Percentiles rank a stretch among this genome's conserved stretches.
These are phyloP conservation scores for Pseudogymnoascus sp. DNA, from an alignment of 2,329 filamentous ascomycete species.

Conservation along the genomic window DNA sequence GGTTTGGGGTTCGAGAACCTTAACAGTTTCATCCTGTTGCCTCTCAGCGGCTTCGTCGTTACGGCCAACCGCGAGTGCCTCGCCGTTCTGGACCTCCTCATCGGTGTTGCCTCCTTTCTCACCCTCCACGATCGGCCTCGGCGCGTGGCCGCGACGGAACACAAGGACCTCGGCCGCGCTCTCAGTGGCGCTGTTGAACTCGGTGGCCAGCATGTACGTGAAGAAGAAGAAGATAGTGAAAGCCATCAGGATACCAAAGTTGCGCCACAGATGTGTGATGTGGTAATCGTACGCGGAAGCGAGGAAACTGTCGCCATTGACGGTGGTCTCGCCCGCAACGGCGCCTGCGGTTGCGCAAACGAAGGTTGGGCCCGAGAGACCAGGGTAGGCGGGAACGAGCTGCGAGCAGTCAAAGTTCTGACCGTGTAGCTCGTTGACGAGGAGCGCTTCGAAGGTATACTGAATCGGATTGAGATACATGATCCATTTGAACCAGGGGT, in stretches of 20 bases:
- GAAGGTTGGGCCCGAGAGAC: conserved; percentile 31
- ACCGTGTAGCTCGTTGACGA: conserved; percentile 70
- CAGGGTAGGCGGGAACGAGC: conserved; percentile 21
- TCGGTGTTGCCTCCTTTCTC: conserved; percentile 20
- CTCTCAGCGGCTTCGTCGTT: conserved; percentile 10
- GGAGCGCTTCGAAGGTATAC: conserved; percentile 70
- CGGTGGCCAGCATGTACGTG: conserved; percentile 58
- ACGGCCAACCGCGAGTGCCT: conserved; percentile 17
- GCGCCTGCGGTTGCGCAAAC: conserved; percentile 54
- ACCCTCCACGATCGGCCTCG: conserved; percentile 32
- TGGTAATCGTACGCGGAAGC: conserved; percentile 48
- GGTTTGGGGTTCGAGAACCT: conserved; percentile 24
- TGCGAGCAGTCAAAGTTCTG: conserved; percentile 12
- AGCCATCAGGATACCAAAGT: conserved; percentile 60
- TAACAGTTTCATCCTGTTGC: conserved; percentile 23
- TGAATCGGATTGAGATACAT: conserved; percentile 69
- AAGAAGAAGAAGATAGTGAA: conserved; percentile 57
- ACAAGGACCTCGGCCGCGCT: conserved; percentile 72
- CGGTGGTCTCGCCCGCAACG: conserved; percentile 40
- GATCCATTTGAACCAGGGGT: conserved; percentile 74
- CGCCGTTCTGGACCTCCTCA: conserved; percentile 24
- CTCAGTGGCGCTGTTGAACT: conserved; percentile 58
- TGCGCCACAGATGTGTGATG: conserved; percentile 56
- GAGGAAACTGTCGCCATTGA: conserved; percentile 55
- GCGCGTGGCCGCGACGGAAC: conserved; percentile 61